Evolutionary conservation across 495 filamentous ascomycete genomes (phyloP).

Genomic region (Lasiosphaeria miniovina): DNA sequence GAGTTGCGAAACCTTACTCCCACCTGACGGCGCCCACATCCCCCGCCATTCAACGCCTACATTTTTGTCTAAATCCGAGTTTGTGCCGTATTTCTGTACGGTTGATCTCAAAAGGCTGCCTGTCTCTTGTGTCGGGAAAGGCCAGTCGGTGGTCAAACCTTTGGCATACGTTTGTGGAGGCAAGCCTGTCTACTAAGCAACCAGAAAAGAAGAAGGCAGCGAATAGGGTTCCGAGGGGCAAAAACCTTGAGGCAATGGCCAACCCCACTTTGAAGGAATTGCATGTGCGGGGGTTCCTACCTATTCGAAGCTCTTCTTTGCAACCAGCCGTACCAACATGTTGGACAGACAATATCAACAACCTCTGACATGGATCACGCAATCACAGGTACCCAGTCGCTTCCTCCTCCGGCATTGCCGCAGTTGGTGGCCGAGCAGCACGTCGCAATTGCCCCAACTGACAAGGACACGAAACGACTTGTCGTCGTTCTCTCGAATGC

Average conservation of each 20-base stretch:
- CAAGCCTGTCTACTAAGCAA: neutral
- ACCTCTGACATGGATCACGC: constrained; percentile 23
- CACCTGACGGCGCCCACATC: neutral
- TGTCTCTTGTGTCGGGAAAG: no score
- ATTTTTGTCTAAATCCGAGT: neutral
- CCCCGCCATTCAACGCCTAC: neutral
- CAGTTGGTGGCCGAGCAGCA: constrained; percentile 92
- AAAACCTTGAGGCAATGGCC: neutral
- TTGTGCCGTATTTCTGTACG: no score
- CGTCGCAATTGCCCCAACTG: constrained; percentile 72
- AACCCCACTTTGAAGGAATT: neutral
- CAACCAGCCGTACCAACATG: neutral
- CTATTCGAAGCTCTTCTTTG: neutral
- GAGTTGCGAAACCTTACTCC: neutral
- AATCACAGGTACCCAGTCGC: constrained; percentile 73
- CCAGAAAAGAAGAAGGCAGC: neutral
- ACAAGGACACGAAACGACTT: constrained; percentile 84
- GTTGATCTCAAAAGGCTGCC: no score
- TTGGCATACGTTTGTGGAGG: no score
- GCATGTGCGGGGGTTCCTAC: no score
- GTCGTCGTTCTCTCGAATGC: constrained; percentile 97
- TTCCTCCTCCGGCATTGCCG: constrained; percentile 85
- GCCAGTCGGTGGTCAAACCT: no score
- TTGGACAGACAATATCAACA: neutral
- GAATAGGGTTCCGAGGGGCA: no score